Evolutionary conservation across 139 green algal species (phyloP), one percentile per base, ranked within the genome.

Genomic region (Auxenochlorella pyrenoidosa): DNA sequence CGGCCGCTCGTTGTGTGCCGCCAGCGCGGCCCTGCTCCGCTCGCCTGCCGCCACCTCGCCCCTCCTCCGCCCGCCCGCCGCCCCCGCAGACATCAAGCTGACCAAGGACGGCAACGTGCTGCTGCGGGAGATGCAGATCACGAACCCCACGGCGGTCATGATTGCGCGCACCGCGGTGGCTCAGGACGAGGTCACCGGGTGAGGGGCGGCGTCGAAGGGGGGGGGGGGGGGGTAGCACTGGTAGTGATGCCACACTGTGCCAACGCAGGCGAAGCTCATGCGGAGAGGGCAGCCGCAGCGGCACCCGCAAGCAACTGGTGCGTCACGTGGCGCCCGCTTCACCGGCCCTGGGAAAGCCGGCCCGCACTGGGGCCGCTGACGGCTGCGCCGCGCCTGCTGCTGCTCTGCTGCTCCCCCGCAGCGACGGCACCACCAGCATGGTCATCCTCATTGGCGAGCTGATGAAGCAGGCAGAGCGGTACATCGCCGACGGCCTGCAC

Each of bases 71-170:
- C 59, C 5, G 10, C 41, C 59, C 32, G n/a, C n/a, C 47, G 24
- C 38, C 54, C 36, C 26, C 41, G 73, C 96, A 97, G 97, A 98
- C 86, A 98, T 99, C 85, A 99, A 98, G 92, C 95, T 99, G 24
- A 99, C 97, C 1, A 99, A 99, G 92, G 97, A 99, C 82, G 97
- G 97, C 79, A 98, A 98, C 90, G 97, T 99, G 54, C 93, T 99
- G 47, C 90, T 99, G 70, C 87, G 95, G 1, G 97, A 99, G 91
- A 98, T 99, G 97, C 98, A 99, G 89, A 99, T 99, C 79, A 98
- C 99, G 81, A 99, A 99, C 93, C 98, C 98, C n/a, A 99, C 97
- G 5, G 98, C 98, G 5, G 95, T 99, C 28, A 99, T 99, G 97
- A 99, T 99, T 85, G 98, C 98, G 16, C 93, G 98, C 24, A 97